phyloP scores from a whole-genome alignment of 768 basidiomycete species.

The Postia placenta region DNA sequence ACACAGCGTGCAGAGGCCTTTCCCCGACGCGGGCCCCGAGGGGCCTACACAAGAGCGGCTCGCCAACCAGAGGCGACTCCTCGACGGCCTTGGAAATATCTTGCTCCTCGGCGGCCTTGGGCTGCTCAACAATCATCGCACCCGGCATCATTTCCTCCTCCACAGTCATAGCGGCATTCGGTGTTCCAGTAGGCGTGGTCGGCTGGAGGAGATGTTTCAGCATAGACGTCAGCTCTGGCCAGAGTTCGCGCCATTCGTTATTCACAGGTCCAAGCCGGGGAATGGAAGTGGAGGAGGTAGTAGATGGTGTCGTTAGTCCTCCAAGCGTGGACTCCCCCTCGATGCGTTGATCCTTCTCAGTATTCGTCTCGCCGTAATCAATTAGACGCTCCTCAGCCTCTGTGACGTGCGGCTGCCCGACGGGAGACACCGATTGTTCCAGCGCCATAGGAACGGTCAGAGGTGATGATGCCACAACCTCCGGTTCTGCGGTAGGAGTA shows the following conservation, averaged over 20 bases:
- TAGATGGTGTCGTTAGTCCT: slow-evolving; percentile 15
- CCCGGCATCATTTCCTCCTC: slow-evolving; percentile 14
- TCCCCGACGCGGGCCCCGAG: slow-evolving; percentile 5
- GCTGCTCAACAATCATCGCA: slow-evolving; percentile 8
- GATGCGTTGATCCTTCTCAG: background rate
- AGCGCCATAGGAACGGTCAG: background rate
- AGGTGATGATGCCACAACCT: background rate
- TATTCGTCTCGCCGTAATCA: slow-evolving; percentile 12
- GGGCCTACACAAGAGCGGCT: slow-evolving; percentile 20
- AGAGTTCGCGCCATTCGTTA: slow-evolving; percentile 21
- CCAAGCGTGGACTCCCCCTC: background rate
- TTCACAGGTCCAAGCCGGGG: slow-evolving; percentile 17
- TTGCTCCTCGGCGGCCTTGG: background rate
- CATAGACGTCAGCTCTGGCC: slow-evolving; percentile 21
- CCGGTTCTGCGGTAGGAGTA: background rate
- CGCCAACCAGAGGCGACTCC: slow-evolving; percentile 20
- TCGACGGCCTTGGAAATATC: slow-evolving; percentile 3
- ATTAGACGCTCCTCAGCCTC: slow-evolving; percentile 6
- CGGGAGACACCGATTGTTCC: background rate
- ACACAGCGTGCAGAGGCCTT: background rate
- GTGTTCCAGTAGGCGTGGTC: slow-evolving; percentile 1
- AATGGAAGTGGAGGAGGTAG: slow-evolving; percentile 10
- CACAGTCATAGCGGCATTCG: background rate
- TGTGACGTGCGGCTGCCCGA: background rate
- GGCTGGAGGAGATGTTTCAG: slow-evolving; percentile 22